These are phyloP conservation scores for Calonectria honghensis DNA, from an alignment of 2,329 filamentous ascomycete species.

Conservation along the genomic window DNA sequence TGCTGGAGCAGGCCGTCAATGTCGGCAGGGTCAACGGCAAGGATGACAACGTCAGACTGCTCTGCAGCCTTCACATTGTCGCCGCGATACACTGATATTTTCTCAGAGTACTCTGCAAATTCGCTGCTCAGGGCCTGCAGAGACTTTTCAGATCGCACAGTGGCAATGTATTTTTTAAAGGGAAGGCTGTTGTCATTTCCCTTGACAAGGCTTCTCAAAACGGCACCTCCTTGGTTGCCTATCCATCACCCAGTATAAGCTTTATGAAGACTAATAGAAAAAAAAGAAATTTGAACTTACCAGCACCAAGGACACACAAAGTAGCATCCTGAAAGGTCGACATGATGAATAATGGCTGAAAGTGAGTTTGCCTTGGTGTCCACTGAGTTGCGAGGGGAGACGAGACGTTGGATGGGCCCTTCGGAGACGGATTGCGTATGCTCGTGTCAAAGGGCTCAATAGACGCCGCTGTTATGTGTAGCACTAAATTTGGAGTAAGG, in stretches of 20 bases:
- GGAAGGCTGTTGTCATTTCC: slow-evolving; percentile 41
- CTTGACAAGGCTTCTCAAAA: slow-evolving; percentile 51
- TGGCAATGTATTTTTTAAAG: slow-evolving; percentile 54
- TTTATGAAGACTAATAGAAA: not conserved
- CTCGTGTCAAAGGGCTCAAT: slow-evolving; percentile 1
- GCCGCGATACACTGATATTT: slow-evolving; percentile 55
- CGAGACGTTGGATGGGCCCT: slow-evolving; percentile 15
- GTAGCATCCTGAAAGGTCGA: slow-evolving; percentile 44
- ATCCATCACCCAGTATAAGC: not conserved
- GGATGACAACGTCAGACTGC: slow-evolving; percentile 64
- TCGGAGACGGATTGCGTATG: slow-evolving; percentile 5
- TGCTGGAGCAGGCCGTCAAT: slow-evolving; percentile 62
- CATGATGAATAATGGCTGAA: slow-evolving; percentile 41
- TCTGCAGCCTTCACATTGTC: slow-evolving; percentile 60
- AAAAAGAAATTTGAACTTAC: slow-evolving; percentile 29
- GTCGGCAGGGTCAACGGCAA: slow-evolving; percentile 68
- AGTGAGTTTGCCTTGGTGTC: slow-evolving; percentile 13
- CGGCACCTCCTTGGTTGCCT: slow-evolving; percentile 59
- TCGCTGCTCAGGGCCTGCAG: slow-evolving; percentile 45
- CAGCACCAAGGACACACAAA: slow-evolving; percentile 53
- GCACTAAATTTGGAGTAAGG: not conserved
- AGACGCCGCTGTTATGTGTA: slow-evolving; percentile 1
- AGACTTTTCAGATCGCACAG: slow-evolving; percentile 56
- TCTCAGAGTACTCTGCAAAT: slow-evolving; percentile 45
- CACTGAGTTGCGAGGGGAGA: slow-evolving; percentile 15